Conservation (phyloP, 805 yeast genomes). For the Monosporozyma siamensis region DNA sequence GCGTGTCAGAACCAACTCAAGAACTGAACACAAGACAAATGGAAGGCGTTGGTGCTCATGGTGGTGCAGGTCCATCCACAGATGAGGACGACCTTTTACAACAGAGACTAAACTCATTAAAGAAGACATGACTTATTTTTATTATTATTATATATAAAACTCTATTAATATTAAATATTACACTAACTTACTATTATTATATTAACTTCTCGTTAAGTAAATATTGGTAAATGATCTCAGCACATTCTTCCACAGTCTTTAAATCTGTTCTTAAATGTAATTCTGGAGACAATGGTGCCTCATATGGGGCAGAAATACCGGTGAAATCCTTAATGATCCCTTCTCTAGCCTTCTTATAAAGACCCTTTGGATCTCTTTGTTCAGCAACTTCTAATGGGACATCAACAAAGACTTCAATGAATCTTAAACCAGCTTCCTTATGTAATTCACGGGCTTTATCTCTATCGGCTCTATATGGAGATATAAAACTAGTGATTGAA, state of each 20-base stretch:
- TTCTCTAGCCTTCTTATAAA: constrained; percentile 93
- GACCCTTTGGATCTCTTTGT: constrained; percentile 94
- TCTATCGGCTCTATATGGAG: constrained; percentile 83
- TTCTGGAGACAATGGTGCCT: constrained; percentile 81
- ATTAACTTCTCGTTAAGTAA: constrained; percentile 41
- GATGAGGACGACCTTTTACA: constrained; percentile 74
- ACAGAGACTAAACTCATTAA: constrained; percentile 76
- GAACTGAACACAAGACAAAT: constrained; percentile 6
- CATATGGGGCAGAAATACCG: constrained; percentile 93
- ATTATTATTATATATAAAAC: no score
- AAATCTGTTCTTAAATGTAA: constrained; percentile 68
- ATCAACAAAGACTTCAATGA: constrained; percentile 84
- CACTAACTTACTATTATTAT: no score
- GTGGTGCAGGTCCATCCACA: constrained; percentile 6
- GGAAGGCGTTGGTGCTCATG: constrained; percentile 34
- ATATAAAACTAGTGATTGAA: constrained; percentile 83
- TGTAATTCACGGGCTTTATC: constrained; percentile 80
- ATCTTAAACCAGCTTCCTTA: constrained; percentile 63
- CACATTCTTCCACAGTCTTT: constrained; percentile 71
- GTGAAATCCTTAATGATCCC: constrained; percentile 92
- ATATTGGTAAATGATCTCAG: constrained; percentile 59
- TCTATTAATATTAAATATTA: no score
- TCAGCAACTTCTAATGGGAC: constrained; percentile 94
- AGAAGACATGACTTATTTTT: constrained; percentile 32
- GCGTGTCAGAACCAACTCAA: constrained; percentile 6